These are phyloP conservation scores for Hygrophorus russula DNA, from an alignment of 768 basidiomycete genomes.

Conservation along the genomic window DNA sequence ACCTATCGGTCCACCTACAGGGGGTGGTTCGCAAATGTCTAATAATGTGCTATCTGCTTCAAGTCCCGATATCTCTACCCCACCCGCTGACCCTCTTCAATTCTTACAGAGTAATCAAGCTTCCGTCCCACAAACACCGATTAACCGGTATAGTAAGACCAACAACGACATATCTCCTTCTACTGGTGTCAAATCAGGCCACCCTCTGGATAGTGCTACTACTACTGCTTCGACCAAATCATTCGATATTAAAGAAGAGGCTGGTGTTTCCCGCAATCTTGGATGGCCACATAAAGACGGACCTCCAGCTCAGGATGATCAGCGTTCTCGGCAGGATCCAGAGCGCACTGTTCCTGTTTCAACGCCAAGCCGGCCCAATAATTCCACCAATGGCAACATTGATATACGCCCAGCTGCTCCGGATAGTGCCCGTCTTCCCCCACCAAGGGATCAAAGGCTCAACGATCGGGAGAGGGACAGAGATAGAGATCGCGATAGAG, in stretches of 20 bases:
- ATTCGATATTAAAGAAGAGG: conserved; percentile 19
- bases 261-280: conserved; percentile 12
- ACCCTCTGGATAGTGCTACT: conserved; percentile 12
- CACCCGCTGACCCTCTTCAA: conserved; percentile 10
- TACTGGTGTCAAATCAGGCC: conserved; percentile 7
- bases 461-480: conserved; percentile 26
- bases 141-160: conserved; percentile 8
- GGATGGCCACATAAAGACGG: conserved; percentile 19
- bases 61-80: conserved; percentile 4
- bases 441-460: conserved; percentile 18
- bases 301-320: conserved; percentile 16
- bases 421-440: conserved; percentile 12
- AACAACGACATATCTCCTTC: conserved; percentile 11
- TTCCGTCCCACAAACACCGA: conserved; percentile 14
- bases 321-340: conserved; percentile 15
- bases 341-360: conserved; percentile 10
- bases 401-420: conserved; percentile 10
- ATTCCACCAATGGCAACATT: background rate
- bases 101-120: conserved; percentile 16
- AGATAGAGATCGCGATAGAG: conserved; percentile 24
- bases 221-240: conserved; percentile 19
- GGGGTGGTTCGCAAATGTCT: conserved; percentile 12
- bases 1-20: conserved; percentile 9
- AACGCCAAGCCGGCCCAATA: conserved; percentile 8
- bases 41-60: conserved; percentile 23